A percentile compares a stretch with the other conserved stretches of the same genome.
Evolutionary conservation across 2,329 filamentous ascomycete genomes (phyloP).

Genomic region (Iodosphaeria phyllophila): DNA sequence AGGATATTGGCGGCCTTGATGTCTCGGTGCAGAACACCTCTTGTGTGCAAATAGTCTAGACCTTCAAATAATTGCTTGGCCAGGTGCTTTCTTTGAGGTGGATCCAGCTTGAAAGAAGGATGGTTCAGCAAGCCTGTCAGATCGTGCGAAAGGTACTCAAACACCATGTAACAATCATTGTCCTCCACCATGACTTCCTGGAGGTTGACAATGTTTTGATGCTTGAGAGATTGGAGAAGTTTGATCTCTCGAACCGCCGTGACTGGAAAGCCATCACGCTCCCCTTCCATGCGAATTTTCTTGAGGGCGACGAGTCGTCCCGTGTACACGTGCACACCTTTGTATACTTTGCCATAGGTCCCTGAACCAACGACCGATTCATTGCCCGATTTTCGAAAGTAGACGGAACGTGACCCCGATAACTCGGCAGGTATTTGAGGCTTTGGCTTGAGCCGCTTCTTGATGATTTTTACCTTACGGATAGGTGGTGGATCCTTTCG

Average conservation of each 20-base stretch:
- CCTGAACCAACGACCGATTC: slow-evolving; percentile 91
- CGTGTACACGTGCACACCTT: slow-evolving; percentile 83
- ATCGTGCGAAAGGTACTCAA: slow-evolving; percentile 94
- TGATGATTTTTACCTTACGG: slow-evolving; percentile 45
- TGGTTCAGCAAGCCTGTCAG: slow-evolving; percentile 90
- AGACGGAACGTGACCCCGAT: slow-evolving; percentile 63
- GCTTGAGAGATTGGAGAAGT: slow-evolving; percentile 68
- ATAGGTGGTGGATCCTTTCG: slow-evolving; percentile 26
- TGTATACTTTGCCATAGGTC: slow-evolving; percentile 92
- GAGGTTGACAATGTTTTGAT: slow-evolving; percentile 65
- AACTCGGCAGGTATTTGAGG: slow-evolving; percentile 56
- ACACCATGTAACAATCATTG: slow-evolving; percentile 99
- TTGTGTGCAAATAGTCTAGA: slow-evolving; percentile 77
- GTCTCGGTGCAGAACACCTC: slow-evolving; percentile 89
- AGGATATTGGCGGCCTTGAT: slow-evolving; percentile 98
- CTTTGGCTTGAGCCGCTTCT: slow-evolving; percentile 52
- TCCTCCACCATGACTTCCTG: slow-evolving; percentile 95
- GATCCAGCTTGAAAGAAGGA: slow-evolving; percentile 70
- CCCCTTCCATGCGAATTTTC: slow-evolving; percentile 84
- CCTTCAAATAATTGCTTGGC: slow-evolving; percentile 87
- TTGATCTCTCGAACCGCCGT: slow-evolving; percentile 87
- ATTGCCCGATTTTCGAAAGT: slow-evolving; percentile 90
- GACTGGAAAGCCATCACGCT: slow-evolving; percentile 78
- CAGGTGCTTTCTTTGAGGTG: slow-evolving; percentile 80
- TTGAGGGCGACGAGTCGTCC: slow-evolving; percentile 71